Percentiles rank a stretch among this genome's conserved stretches.
phyloP scores from a whole-genome alignment of 2,329 filamentous ascomycete species.

The Xylariaceae sp. region DNA sequence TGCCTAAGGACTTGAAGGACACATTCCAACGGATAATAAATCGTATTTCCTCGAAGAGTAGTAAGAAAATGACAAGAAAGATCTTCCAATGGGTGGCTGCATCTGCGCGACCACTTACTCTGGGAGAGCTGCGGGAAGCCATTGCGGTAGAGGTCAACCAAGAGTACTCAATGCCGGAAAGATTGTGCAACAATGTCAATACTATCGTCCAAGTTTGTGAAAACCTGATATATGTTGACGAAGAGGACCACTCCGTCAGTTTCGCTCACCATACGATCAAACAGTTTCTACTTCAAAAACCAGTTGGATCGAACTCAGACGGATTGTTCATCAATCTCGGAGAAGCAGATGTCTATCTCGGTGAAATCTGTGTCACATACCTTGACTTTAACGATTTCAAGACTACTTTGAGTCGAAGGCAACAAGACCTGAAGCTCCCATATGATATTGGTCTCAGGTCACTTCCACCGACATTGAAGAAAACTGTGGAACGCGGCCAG shows the following conservation, averaged over 20 bases:
- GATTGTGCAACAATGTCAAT: constrained; percentile 26
- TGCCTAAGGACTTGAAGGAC: constrained; percentile 31
- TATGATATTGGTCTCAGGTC: background rate
- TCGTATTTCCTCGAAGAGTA: background rate
- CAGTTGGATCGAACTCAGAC: background rate
- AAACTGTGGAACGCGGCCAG: background rate
- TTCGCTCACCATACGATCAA: constrained; percentile 26
- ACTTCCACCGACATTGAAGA: background rate
- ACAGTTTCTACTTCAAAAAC: constrained; percentile 24
- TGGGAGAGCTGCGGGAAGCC: constrained; percentile 36
- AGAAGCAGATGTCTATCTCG: constrained; percentile 28
- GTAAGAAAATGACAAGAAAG: constrained; percentile 14
- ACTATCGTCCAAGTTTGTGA: constrained; percentile 15
- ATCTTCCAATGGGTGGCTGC: constrained; percentile 32
- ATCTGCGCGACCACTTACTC: constrained; percentile 30
- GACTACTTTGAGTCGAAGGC: constrained; percentile 32
- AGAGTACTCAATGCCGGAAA: constrained; percentile 20
- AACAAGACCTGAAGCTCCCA: background rate
- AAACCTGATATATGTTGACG: constrained; percentile 19
- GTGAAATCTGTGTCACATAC: constrained; percentile 38
- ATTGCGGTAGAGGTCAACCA: constrained; percentile 33
- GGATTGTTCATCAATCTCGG: constrained; percentile 25
- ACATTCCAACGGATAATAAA: constrained; percentile 24
- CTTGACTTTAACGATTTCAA: constrained; percentile 39
- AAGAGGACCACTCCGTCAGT: constrained; percentile 15